Evolutionary conservation across 2,329 filamentous ascomycete species (phyloP), one percentile per base, ranked within the genome.

Genomic region (Aspergillus thermomutatus): DNA sequence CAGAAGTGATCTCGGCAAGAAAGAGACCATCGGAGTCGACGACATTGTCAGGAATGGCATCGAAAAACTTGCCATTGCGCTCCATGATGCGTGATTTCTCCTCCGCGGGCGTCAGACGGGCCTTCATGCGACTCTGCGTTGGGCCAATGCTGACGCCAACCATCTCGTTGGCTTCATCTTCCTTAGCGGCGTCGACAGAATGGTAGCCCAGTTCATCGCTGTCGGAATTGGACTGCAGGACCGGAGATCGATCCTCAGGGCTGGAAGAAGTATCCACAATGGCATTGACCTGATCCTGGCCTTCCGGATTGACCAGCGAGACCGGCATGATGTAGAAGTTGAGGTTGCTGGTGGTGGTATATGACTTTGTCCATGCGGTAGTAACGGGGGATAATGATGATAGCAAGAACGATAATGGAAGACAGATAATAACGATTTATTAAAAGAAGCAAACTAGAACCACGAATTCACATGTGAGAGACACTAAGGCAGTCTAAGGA

Each of bases 141-240:
- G 76, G 77, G 57, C 83, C 78, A 60, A 87, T 85, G 66, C 83
- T 86, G 64, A 87, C 77, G 2, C 83, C 83, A 62, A 87, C 77
- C 34, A 84, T 75, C 11, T 70, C 69, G 54, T 70, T 64, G 41
- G 71, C 72, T 49, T 69, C 71, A 58, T 74, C 73, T 46, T 72
- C 70, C 27, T 71, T 65, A 8, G 62, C 66, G 10, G 64, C 60
- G 49, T 65, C 62, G 37, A 60, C 55, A 5, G 55, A 48, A 3
- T 51, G 58, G 9, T 62, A 50, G 5, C 46, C 17, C 21, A 51
- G 62, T 5, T 69, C 70, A 41, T 73, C 70, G 60, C 67, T 72
- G 37, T 73, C 71, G 52, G 69, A 69, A 53, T 64, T 64, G 52
- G 62, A 62, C 8, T 64, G 66, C 4, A 60, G 59, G 14, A 61